A percentile compares a stretch with the other conserved stretches of the same genome.
These are phyloP conservation scores for Geranium brycei DNA, from an alignment of 345 rosid genomes.

Conservation along the genomic window DNA sequence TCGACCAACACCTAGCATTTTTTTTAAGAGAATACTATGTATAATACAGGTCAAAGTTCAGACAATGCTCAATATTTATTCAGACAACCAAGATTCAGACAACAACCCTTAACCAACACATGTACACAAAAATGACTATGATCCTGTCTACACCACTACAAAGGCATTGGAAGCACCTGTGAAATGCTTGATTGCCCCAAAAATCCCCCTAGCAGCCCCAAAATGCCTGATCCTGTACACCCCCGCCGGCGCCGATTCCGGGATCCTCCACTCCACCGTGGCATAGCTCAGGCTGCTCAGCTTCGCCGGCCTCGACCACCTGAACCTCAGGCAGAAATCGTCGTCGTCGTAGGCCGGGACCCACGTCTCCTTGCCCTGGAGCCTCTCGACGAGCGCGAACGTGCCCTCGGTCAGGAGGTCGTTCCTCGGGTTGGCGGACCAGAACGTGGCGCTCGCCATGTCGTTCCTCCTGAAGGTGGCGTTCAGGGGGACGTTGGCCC, in stretches of 20 bases:
- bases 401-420: constrained; percentile 90
- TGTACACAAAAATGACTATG: too few relatives aligned
- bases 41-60: too few relatives aligned
- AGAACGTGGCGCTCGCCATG: constrained; percentile 50
- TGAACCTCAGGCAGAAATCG: constrained; percentile 66
- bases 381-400: constrained; percentile 61
- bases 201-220: constrained; percentile 64
- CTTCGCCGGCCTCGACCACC: constrained; percentile 64
- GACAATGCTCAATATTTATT: too few relatives aligned
- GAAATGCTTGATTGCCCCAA: constrained; percentile 55
- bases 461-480: constrained; percentile 51
- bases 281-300: constrained; percentile 58
- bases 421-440: constrained; percentile 84
- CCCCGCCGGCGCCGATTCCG: constrained; percentile 38
- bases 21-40: too few relatives aligned
- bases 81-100: too few relatives aligned
- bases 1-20: too few relatives aligned
- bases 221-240: constrained; percentile 70
- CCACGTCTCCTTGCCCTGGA: constrained; percentile 48
- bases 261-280: constrained; percentile 65
- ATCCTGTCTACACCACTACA: constrained; percentile 28
- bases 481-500: constrained; percentile 43
- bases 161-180: constrained; percentile 77
- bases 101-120: too few relatives aligned
- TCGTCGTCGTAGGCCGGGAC: constrained; percentile 69